A percentile compares a stretch with the other conserved stretches of the same genome.
Conservation (phyloP, 139 green algal species). For the Picochlorum costavermella region DNA sequence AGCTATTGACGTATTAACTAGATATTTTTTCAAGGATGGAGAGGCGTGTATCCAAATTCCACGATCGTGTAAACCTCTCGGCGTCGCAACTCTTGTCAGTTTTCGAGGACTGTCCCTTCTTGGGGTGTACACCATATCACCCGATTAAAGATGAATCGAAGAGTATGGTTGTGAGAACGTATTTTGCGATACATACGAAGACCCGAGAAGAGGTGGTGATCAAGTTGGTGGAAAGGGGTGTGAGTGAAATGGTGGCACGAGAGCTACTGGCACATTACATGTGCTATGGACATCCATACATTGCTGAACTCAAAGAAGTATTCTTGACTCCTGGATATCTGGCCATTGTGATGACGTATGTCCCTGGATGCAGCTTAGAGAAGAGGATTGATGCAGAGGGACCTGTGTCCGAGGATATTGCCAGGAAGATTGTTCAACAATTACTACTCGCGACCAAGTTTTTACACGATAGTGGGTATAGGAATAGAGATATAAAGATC, state of each 20-base stretch:
- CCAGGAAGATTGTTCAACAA: constrained; percentile 82
- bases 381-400: constrained; percentile 28
- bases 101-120: too few relatives aligned
- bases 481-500: constrained; percentile 75
- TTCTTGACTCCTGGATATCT: constrained; percentile 49
- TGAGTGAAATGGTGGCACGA: constrained; percentile 17
- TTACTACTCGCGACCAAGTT: constrained; percentile 60
- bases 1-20: too few relatives aligned
- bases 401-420: constrained; percentile 45
- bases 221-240: constrained; percentile 32
- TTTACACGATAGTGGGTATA: constrained; percentile 48
- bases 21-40: too few relatives aligned
- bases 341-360: constrained; percentile 69
- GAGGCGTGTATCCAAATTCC: too few relatives aligned
- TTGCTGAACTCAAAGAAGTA: constrained; percentile 35
- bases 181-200: constrained; percentile 18
- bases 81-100: too few relatives aligned
- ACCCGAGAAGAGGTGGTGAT: constrained; percentile 26
- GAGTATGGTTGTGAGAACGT: constrained; percentile 8
- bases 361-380: constrained; percentile 53
- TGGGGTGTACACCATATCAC: too few relatives aligned
- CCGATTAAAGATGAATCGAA: not conserved
- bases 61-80: too few relatives aligned
- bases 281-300: constrained; percentile 30
- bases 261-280: constrained; percentile 30